Evolutionary conservation across 306 rosid species (phyloP), one percentile per base, ranked within the genome.

Genomic region (Vicia faba): DNA sequence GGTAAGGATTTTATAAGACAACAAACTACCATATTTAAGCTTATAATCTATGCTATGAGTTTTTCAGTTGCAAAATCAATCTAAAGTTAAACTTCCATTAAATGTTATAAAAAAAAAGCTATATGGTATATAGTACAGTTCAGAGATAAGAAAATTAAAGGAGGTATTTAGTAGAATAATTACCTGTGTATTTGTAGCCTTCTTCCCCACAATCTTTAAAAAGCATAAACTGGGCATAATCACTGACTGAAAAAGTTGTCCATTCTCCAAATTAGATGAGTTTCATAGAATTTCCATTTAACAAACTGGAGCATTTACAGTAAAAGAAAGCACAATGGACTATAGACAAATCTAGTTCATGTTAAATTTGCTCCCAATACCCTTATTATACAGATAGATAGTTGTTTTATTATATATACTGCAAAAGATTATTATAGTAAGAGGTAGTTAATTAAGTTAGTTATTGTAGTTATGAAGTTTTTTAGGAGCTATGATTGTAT

Each of bases 201-300:
- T 86, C 36, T 61, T 76, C 66, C 91, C 87, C 73, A 78, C 50
- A 39, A 91, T 88, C 83, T 78, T 91, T 79, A 91, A 76, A 70
- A 91, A 91, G 51, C 95, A 91, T 29, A 86, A 59, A 15, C 86
- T 48, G 4, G 92, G 97, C 76, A 91, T 68, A 65, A 91, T 83
- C 23, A 83, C 76, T 0, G 95, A 83, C 97, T 91, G 89, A 61
- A 75, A 77, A 75, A 4, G 4, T 50, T 31, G 15, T 23, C 40
- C 35, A 80, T 38, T 58, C 6, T 26, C 7, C 15, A 75, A 39
- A 46, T 62, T 64, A 75, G 33, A 16, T 57, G 11, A 61, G 46
- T 55, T 55, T 69, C 44, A 55, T 31, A 63, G 13, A 58, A 70
- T 53, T 64, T 77, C 8, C 70, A 31, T 18, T 28, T 20, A 48